phyloP scores from a whole-genome alignment of 352 stramenopile genomes.

The Pythium myriotylum region DNA sequence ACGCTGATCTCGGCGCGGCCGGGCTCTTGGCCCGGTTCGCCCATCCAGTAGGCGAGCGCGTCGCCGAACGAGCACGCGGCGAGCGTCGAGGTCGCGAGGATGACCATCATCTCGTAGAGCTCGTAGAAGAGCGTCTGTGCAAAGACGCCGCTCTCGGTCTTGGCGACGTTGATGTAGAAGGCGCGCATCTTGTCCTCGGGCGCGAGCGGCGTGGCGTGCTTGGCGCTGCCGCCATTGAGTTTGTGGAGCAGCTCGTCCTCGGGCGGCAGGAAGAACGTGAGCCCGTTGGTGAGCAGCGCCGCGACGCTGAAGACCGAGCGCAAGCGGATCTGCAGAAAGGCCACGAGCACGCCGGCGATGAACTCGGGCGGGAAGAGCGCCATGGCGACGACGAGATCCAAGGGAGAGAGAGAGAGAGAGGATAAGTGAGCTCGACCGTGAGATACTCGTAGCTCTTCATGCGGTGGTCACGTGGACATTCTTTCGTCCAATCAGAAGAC shows the following conservation, averaged over 20 bases:
- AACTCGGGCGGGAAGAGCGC: conserved; percentile 78
- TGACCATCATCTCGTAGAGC: conserved; percentile 82
- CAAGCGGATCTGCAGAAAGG: conserved; percentile 74
- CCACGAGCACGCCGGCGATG: conserved; percentile 64
- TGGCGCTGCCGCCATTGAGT: conserved; percentile 50
- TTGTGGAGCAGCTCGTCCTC: conserved; percentile 70
- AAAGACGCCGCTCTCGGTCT: conserved; percentile 67
- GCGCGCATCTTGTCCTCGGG: conserved; percentile 65
- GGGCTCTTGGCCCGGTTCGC: conserved; percentile 14
- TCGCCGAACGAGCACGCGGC: conserved; percentile 49
- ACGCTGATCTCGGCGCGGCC: conserved; percentile 50
- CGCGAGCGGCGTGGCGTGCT: conserved; percentile 39
- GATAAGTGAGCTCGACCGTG: conserved; percentile 1
- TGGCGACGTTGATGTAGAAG: conserved; percentile 73
- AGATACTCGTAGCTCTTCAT: too few species aligned
- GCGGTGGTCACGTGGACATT: background rate
- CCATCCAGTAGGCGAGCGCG: conserved; percentile 37
- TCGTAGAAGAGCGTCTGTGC: conserved; percentile 81
- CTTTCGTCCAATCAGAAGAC: background rate
- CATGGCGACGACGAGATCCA: conserved; percentile 34
- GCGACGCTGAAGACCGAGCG: conserved; percentile 61
- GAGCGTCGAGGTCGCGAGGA: conserved; percentile 61
- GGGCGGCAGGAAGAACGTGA: conserved; percentile 79
- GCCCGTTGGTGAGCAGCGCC: conserved; percentile 54
- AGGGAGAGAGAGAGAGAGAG: background rate